phyloP scores from a whole-genome alignment of 768 basidiomycete genomes.

The Amanita fuliginea region DNA sequence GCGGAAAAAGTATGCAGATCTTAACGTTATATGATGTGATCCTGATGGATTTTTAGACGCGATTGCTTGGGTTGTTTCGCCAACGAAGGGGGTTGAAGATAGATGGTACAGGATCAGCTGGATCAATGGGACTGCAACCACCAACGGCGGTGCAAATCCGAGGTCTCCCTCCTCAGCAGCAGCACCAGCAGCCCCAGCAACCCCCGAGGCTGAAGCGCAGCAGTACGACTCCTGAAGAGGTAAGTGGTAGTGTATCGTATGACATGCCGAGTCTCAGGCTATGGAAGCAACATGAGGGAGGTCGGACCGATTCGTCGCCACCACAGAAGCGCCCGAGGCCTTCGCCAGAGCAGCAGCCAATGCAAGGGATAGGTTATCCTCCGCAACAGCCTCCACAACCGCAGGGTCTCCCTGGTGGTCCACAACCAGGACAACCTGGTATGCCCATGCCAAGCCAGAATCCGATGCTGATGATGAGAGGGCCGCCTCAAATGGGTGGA shows the following conservation, averaged over 20 bases:
- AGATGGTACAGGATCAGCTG: not conserved
- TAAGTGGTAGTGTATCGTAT: not conserved
- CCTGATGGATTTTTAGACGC: not conserved
- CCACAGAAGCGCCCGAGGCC: constrained; percentile 7
- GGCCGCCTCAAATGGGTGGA: not conserved
- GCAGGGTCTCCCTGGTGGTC: constrained; percentile 3
- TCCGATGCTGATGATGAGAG: constrained; percentile 3
- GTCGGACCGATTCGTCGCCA: constrained; percentile 7
- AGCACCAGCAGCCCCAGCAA: constrained; percentile 1
- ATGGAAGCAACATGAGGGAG: constrained; percentile 2
- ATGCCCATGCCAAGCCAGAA: constrained; percentile 6
- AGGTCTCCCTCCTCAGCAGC: not conserved
- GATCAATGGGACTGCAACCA: not conserved
- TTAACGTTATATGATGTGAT: not conserved
- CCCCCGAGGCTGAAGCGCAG: constrained; percentile 6
- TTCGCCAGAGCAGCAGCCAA: constrained; percentile 3
- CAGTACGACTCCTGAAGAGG: constrained; percentile 8
- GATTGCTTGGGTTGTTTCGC: not conserved
- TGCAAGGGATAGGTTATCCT: constrained; percentile 1
- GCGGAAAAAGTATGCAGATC: constrained; percentile 3
- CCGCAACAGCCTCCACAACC: constrained; percentile 2
- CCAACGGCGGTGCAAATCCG: constrained; percentile 2
- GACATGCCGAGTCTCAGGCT: not conserved
- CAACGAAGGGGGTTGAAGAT: constrained; percentile 1
- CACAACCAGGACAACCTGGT: constrained; percentile 1